These are phyloP conservation scores for Nigrospora sphaerica DNA, from an alignment of 2,329 filamentous ascomycete genomes.

Conservation along the genomic window DNA sequence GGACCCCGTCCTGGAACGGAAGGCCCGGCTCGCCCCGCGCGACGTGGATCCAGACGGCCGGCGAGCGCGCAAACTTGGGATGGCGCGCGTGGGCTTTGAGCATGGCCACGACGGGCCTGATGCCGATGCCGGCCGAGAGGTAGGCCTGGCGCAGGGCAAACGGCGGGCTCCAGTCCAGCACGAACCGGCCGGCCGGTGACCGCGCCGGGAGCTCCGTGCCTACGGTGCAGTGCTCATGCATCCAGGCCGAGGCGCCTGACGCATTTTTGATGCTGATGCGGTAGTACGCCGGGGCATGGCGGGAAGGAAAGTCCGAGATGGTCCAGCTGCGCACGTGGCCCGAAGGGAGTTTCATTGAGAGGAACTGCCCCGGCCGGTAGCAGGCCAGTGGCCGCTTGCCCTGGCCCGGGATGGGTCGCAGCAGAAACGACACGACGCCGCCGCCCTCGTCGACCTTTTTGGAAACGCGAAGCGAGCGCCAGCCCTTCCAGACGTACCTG, in stretches of 20 bases:
- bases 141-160: constrained; percentile 11
- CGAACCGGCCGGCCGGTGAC: constrained; percentile 14
- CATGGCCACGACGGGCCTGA: constrained; percentile 17
- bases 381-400: constrained; percentile 9
- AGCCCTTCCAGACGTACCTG: constrained; percentile 13
- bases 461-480: constrained; percentile 10
- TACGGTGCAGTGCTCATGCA: constrained; percentile 11
- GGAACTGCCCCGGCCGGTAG: constrained; percentile 16
- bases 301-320: constrained; percentile 13
- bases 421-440: constrained; percentile 15
- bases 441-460: constrained; percentile 10
- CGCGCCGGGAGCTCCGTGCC: constrained; percentile 8
- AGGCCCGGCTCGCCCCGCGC: constrained; percentile 4
- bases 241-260: constrained; percentile 11
- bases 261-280: constrained; percentile 13
- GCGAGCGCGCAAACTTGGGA: constrained; percentile 6
- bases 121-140: constrained; percentile 15
- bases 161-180: constrained; percentile 9
- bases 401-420: constrained; percentile 6
- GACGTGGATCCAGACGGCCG: constrained; percentile 15
- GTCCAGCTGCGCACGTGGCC: constrained; percentile 12
- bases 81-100: constrained; percentile 14
- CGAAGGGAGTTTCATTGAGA: constrained; percentile 12
- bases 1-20: constrained; percentile 8
- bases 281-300: constrained; percentile 10